These are phyloP conservation scores for Leccinum cinnamomeum DNA, from an alignment of 1,284 basidiomycete species.

Conservation along the genomic window DNA sequence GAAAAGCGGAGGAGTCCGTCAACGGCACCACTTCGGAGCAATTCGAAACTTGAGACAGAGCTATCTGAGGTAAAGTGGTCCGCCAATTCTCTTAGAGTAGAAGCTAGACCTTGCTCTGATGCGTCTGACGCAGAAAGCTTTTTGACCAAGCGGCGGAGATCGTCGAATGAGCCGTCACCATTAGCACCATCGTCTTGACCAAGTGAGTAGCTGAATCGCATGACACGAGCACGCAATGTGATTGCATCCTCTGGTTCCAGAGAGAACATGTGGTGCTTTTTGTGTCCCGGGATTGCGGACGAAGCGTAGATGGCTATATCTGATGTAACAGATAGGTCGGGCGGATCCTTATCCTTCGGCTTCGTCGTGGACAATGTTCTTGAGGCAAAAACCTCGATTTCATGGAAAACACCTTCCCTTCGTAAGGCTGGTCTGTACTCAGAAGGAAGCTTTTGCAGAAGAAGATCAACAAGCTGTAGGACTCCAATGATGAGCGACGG, in stretches of 20 bases:
- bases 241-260: slow-evolving; percentile 86
- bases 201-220: slow-evolving; percentile 75
- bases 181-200: slow-evolving; percentile 58
- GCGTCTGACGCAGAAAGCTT: slow-evolving; percentile 55
- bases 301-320: slow-evolving; percentile 36
- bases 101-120: slow-evolving; percentile 64
- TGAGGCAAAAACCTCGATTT: slow-evolving; percentile 76
- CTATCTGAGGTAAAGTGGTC: slow-evolving; percentile 77
- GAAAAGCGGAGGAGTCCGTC: slow-evolving; percentile 85
- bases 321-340: slow-evolving; percentile 40
- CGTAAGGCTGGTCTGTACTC: slow-evolving; percentile 87
- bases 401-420: slow-evolving; percentile 92
- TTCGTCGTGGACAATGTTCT: slow-evolving; percentile 58
- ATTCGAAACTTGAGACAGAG: slow-evolving; percentile 93
- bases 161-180: slow-evolving; percentile 64
- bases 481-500: slow-evolving; percentile 82
- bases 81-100: slow-evolving; percentile 71
- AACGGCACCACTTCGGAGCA: slow-evolving; percentile 91
- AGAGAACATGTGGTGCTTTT: slow-evolving; percentile 62
- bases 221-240: slow-evolving; percentile 83
- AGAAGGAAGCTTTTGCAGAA: slow-evolving; percentile 77
- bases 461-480: slow-evolving; percentile 87
- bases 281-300: slow-evolving; percentile 59
- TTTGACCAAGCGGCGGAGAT: slow-evolving; percentile 65
- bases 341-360: slow-evolving; percentile 50